These are phyloP conservation scores for Hypoxylon cercidicola DNA, from an alignment of 495 filamentous ascomycete genomes.

Conservation along the genomic window DNA sequence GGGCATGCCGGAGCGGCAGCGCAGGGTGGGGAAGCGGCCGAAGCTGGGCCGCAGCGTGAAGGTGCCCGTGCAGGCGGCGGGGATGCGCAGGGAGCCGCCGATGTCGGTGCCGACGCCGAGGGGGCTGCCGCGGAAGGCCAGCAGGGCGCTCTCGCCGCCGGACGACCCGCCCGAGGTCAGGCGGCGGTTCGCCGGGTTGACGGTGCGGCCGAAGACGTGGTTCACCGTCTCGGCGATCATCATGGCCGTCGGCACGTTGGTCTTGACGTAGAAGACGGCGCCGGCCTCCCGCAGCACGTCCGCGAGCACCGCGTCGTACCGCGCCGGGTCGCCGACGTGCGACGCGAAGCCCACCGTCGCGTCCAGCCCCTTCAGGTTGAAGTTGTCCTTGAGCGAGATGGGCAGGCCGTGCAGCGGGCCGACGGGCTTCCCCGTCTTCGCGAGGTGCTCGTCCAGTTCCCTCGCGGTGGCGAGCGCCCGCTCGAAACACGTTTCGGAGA, in stretches of 20 bases:
- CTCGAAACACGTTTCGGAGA: constrained; percentile 48
- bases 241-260: constrained; percentile 83
- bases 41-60: constrained; percentile 85
- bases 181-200: constrained; percentile 76
- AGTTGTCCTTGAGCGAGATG: constrained; percentile 80
- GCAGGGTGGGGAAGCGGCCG: constrained; percentile 83
- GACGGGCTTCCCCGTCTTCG: constrained; percentile 59
- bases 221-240: constrained; percentile 86
- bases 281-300: constrained; percentile 77
- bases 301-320: constrained; percentile 42
- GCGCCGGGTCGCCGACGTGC: constrained; percentile 43
- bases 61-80: constrained; percentile 86
- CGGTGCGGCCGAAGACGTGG: constrained; percentile 79
- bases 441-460: constrained; percentile 60
- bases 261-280: constrained; percentile 92
- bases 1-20: constrained; percentile 81
- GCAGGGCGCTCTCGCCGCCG: constrained; percentile 81
- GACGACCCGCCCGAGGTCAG: constrained; percentile 90
- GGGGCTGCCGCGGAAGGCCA: constrained; percentile 75
- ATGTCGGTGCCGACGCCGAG: constrained; percentile 91
- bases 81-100: constrained; percentile 84
- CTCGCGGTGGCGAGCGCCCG: constrained; percentile 39
- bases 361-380: constrained; percentile 68
- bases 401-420: constrained; percentile 88
- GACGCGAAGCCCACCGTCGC: constrained; percentile 58